These are phyloP conservation scores for Brassica cretica DNA, from an alignment of 345 rosid species.

Conservation along the genomic window DNA sequence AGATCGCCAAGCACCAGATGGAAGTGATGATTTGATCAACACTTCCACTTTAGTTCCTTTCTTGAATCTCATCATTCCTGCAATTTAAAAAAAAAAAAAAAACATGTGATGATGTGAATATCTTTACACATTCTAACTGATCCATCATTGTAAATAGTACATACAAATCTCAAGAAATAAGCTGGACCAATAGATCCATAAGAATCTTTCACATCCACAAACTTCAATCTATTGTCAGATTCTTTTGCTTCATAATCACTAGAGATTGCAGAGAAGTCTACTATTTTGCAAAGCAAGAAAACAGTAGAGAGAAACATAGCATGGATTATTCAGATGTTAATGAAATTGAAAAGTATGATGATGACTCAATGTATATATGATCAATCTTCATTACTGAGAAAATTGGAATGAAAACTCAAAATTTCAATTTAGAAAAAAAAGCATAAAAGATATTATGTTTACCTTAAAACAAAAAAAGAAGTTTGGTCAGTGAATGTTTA, in stretches of 20 bases:
- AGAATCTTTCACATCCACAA: constrained; percentile 11
- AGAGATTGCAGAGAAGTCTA: background rate
- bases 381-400: constrained; percentile 29
- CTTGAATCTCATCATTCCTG: constrained; percentile 55
- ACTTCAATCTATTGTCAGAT: constrained; percentile 24
- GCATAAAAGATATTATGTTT: background rate
- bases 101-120: background rate
- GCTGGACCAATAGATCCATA: constrained; percentile 25
- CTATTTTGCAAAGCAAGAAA: background rate
- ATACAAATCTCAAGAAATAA: constrained; percentile 11
- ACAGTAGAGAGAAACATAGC: background rate
- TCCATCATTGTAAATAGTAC: background rate
- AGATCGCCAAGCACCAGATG: constrained; percentile 71
- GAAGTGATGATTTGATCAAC: constrained; percentile 53
- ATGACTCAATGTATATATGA: constrained; percentile 20
- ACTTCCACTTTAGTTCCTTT: constrained; percentile 76
- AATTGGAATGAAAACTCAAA: constrained; percentile 2
- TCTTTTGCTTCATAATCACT: constrained; percentile 21
- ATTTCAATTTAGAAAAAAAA: background rate
- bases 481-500: constrained; percentile 32
- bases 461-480: constrained; percentile 23
- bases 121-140: background rate
- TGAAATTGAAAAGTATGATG: background rate
- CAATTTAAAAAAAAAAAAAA: background rate
- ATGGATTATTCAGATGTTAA: constrained; percentile 3